Percentiles rank a stretch among this genome's conserved stretches.
Conservation (phyloP, 2,329 filamentous ascomycete species). For the Colletotrichum incanum region DNA sequence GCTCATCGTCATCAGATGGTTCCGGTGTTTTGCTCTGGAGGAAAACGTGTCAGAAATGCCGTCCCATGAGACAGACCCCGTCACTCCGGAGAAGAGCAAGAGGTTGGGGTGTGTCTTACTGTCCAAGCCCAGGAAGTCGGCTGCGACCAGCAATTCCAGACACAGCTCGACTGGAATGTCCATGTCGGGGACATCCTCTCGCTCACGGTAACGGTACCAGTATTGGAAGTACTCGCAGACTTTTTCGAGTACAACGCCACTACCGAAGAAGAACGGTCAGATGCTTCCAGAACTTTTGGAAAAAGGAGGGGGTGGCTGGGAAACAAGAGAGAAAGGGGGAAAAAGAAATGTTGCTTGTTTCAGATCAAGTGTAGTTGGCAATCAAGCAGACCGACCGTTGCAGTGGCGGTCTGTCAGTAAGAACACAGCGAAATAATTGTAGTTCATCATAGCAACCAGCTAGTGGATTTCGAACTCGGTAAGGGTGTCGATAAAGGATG, state of each 20-base stretch:
- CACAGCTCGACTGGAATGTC: slow-evolving; percentile 85
- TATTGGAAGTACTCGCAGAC: slow-evolving; percentile 89
- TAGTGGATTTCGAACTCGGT: slow-evolving; percentile 53
- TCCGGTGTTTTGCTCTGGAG: slow-evolving; percentile 43
- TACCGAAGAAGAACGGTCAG: slow-evolving; percentile 54
- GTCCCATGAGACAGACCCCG: not conserved
- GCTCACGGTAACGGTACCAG: slow-evolving; percentile 80
- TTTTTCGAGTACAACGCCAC: slow-evolving; percentile 82
- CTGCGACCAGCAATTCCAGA: slow-evolving; percentile 82
- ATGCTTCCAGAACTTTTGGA: slow-evolving; percentile 32
- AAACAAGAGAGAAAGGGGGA: not conserved
- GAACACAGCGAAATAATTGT: slow-evolving; percentile 58
- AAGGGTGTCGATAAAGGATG: slow-evolving; percentile 14
- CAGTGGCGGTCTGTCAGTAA: slow-evolving; percentile 62
- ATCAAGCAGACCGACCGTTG: slow-evolving; percentile 63
- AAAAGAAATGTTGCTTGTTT: slow-evolving; percentile 53
- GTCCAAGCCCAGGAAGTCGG: slow-evolving; percentile 82
- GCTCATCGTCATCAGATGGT: slow-evolving; percentile 33
- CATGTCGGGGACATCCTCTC: slow-evolving; percentile 83
- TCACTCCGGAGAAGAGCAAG: slow-evolving; percentile 19
- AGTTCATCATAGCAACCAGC: slow-evolving; percentile 37
- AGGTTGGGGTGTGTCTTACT: slow-evolving; percentile 56
- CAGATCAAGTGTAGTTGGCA: slow-evolving; percentile 77
- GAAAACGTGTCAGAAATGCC: slow-evolving; percentile 24
- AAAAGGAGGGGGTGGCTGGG: slow-evolving; percentile 32